Conservation (phyloP, 1,284 basidiomycete species). For the Xerocomus amazonicus region DNA sequence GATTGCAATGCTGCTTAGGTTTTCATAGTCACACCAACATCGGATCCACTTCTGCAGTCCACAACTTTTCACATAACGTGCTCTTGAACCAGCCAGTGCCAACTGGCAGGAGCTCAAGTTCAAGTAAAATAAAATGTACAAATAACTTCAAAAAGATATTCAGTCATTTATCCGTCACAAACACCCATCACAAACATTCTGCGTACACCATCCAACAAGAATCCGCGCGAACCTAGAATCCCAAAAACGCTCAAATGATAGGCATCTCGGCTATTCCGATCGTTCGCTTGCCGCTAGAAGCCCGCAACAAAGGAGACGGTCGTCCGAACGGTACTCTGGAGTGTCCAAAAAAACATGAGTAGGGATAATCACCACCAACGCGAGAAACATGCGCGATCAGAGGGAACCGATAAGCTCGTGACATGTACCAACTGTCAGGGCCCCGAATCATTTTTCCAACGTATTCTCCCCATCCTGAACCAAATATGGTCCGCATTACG, state of each 20-base stretch:
- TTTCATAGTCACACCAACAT: too few species aligned
- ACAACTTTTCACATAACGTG: too few species aligned
- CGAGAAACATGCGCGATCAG: slow-evolving; percentile 19
- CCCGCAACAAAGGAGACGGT: slow-evolving; percentile 23
- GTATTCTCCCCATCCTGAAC: too few species aligned
- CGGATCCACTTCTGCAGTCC: too few species aligned
- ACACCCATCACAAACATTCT: background rate
- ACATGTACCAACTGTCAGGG: too few species aligned
- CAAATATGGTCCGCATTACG: slow-evolving; percentile 2
- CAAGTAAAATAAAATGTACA: too few species aligned
- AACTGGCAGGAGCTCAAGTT: too few species aligned
- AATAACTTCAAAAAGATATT: too few species aligned
- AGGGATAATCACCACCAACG: slow-evolving; percentile 10
- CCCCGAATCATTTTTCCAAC: too few species aligned
- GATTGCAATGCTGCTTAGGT: too few species aligned
- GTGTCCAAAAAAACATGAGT: slow-evolving; percentile 18
- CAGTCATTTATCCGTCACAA: background rate
- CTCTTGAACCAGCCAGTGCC: too few species aligned
- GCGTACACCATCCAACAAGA: slow-evolving; percentile 5
- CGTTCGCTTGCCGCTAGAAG: slow-evolving; percentile 3
- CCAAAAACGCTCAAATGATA: background rate
- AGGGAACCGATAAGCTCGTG: slow-evolving; percentile 4
- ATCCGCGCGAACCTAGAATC: background rate
- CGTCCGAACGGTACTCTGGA: slow-evolving; percentile 28
- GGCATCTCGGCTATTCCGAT: slow-evolving; percentile 4